A percentile compares a stretch with the other conserved stretches of the same genome.
These are phyloP conservation scores for Trichophyton benhamiae DNA, from an alignment of 2,329 filamentous ascomycete species.

Conservation along the genomic window DNA sequence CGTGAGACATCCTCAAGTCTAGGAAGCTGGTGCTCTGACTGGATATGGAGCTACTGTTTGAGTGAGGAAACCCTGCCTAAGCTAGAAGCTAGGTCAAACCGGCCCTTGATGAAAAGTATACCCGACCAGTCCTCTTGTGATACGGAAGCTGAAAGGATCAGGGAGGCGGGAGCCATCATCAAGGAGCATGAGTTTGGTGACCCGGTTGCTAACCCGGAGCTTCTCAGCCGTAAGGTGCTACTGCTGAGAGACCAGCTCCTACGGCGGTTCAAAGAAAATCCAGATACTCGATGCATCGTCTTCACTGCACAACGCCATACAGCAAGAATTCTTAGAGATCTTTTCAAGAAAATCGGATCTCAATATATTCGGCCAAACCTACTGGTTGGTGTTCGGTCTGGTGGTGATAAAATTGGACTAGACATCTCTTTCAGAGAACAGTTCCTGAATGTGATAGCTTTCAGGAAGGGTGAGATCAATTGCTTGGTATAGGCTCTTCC, in stretches of 20 bases:
- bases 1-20: constrained; percentile 51
- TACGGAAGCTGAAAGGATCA: constrained; percentile 44
- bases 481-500: constrained; percentile 32
- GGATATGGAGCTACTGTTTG: constrained; percentile 62
- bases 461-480: constrained; percentile 47
- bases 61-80: constrained; percentile 50
- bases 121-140: constrained; percentile 28
- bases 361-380: constrained; percentile 48
- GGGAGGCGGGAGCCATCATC: constrained; percentile 47
- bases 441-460: constrained; percentile 56
- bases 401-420: constrained; percentile 40
- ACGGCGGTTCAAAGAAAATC: constrained; percentile 48
- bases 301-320: constrained; percentile 74
- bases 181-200: constrained; percentile 38
- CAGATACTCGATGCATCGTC: constrained; percentile 62
- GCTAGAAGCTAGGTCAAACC: constrained; percentile 40
- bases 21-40: constrained; percentile 74
- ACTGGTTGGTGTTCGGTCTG: constrained; percentile 48
- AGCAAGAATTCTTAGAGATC: constrained; percentile 56
- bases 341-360: constrained; percentile 51
- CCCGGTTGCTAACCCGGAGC: constrained; percentile 23
- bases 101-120: constrained; percentile 8
- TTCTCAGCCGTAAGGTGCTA: constrained; percentile 62
- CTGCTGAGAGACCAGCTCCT: constrained; percentile 49
- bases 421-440: constrained; percentile 62